Base-by-base conservation (phyloP, 1,139 yeast genomes). In the Kodamaea suecica region DNA sequence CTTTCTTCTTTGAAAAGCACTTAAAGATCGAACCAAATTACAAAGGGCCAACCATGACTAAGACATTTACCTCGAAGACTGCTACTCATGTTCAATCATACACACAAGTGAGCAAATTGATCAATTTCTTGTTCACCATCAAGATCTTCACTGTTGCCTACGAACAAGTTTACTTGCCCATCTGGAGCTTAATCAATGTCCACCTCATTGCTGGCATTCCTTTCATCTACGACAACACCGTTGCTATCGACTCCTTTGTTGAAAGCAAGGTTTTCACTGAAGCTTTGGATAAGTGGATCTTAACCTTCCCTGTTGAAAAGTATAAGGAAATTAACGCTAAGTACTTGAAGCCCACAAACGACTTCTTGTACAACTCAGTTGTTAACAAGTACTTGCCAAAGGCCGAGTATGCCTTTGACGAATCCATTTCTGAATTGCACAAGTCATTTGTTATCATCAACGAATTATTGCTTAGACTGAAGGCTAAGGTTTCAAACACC, bases 311-410 rank as follows among this genome's bases (percentile, higher is more conserved):
- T 14, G 43, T 47, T 26, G 38, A 45, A 16, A 43, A 42, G 8
- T 46, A 51, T 24, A 51, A 47, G 29, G 44, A 45, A 17, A 42
- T 57, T 26, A 55, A 59, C 33, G 37, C 48, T 27, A 40, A 44
- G n/a, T 54, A 55, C 45, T 55, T 64, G 48, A 48, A 50, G 41
- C 63, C 64, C 5, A 50, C 57, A 34, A 61, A 65, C 43, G 53
- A 50, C 34, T 50, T 41, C 43, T 49, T 61, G 39, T 53, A 57
- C 48, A 43, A 50, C 31, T 32, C 39, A 12, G 49, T 56, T 13
- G 57, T 57, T 35, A 57, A 59, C 49, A 53, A 57, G 48, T 62
- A 55, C 40, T 58, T 65, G 46, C 68, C 70, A 17, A 55, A 53
- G 44, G 50, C 52, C 19, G 52, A 41, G 31, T 50, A 54, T 45